Evolutionary conservation across 306 rosid species (phyloP).

Genomic region (Fragaria iinumae): DNA sequence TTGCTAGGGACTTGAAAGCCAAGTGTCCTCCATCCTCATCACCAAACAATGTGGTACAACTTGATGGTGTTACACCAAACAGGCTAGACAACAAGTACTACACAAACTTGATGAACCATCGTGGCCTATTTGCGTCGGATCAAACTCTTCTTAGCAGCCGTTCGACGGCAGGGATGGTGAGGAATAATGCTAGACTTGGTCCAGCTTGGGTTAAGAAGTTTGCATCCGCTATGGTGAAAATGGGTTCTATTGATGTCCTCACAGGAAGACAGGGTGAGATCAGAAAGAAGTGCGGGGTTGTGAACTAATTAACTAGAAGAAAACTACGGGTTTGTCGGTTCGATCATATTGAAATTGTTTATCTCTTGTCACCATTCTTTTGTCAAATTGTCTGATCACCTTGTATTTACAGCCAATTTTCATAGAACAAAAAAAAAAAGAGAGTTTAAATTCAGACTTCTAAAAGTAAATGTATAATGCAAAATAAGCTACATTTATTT

Average conservation of each 20-base stretch:
- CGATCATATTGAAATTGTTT: neutral
- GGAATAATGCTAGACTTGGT: slow-evolving; percentile 17
- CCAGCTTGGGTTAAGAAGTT: slow-evolving; percentile 29
- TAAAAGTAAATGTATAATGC: no score
- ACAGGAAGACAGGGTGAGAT: slow-evolving; percentile 35
- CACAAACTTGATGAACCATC: slow-evolving; percentile 17
- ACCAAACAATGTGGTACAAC: neutral
- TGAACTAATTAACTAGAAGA: slow-evolving; percentile 12
- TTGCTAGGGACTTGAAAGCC: slow-evolving; percentile 23
- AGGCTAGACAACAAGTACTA: slow-evolving; percentile 30
- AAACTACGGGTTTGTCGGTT: neutral
- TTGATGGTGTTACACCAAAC: slow-evolving; percentile 26
- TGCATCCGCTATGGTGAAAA: slow-evolving; percentile 40
- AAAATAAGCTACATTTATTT: no score
- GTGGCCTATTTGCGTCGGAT: slow-evolving; percentile 27
- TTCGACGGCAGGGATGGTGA: slow-evolving; percentile 22
- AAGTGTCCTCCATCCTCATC: slow-evolving; percentile 23
- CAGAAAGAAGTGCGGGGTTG: slow-evolving; percentile 27
- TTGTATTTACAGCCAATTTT: neutral
- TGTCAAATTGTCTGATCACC: neutral
- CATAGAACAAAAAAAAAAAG: no score
- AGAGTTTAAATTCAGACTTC: neutral
- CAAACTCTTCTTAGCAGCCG: slow-evolving; percentile 29
- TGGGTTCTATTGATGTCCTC: slow-evolving; percentile 37
- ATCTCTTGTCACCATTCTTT: neutral